These are phyloP conservation scores for Williopsis jadinii DNA, from an alignment of 1,139 yeast genomes.

Conservation along the genomic window DNA sequence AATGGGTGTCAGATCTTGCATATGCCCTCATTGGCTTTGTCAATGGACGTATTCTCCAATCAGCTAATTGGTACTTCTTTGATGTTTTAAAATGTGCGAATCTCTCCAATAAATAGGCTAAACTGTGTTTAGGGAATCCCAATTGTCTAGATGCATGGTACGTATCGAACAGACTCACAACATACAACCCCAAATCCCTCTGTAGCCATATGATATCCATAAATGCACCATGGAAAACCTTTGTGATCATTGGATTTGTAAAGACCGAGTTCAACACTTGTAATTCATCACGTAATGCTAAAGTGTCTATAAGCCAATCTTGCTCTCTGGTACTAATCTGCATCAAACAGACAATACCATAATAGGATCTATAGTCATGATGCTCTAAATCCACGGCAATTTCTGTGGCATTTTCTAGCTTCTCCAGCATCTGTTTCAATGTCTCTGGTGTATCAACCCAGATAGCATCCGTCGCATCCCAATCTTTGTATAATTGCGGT, in stretches of 20 bases:
- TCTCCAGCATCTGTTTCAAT: conserved; percentile 47
- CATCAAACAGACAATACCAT: conserved; percentile 90
- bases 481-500: conserved; percentile 52
- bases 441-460: conserved; percentile 65
- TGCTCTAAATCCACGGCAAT: conserved; percentile 97
- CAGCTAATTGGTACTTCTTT: conserved; percentile 92
- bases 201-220: conserved; percentile 98
- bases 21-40: conserved; percentile 71
- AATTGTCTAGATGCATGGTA: conserved; percentile 79
- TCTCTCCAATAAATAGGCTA: conserved; percentile 76
- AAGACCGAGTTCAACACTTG: conserved; percentile 64
- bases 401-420: conserved; percentile 45
- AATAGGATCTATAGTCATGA: conserved; percentile 85
- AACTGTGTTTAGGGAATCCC: conserved; percentile 73
- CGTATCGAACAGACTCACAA: conserved; percentile 89
- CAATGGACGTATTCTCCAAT: conserved; percentile 92
- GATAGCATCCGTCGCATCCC: conserved; percentile 57
- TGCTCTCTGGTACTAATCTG: conserved; percentile 79
- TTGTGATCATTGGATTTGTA: conserved; percentile 71
- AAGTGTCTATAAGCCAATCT: conserved; percentile 81
- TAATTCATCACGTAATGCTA: conserved; percentile 67
- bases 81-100: conserved; percentile 84
- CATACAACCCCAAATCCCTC: conserved; percentile 85
- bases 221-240: conserved; percentile 93
- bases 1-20: conserved; percentile 96